A percentile compares a stretch with the other conserved stretches of the same genome.
Conservation (phyloP, 164 flowering plant genomes). For the Akebia trifoliata region DNA sequence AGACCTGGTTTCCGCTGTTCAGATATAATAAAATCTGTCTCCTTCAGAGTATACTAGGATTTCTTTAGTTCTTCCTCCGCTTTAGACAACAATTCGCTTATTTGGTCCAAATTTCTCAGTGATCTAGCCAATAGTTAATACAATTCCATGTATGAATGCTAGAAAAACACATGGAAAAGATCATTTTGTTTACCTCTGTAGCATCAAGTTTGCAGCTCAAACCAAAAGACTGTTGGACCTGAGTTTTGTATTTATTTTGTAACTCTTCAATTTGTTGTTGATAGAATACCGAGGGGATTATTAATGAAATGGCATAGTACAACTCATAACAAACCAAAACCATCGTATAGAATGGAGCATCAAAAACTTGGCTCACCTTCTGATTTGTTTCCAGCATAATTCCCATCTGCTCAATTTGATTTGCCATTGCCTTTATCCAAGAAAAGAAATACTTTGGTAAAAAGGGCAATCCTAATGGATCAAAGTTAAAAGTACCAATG, state of each 20-base stretch:
- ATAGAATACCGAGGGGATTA: background rate
- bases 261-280: constrained; percentile 73
- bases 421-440: constrained; percentile 71
- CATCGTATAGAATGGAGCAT: background rate
- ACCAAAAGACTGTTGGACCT: constrained; percentile 50
- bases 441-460: no score
- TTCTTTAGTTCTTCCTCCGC: constrained; percentile 65
- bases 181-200: constrained; percentile 80
- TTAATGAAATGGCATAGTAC: background rate
- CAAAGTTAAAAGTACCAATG: no score
- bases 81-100: constrained; percentile 41
- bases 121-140: no score
- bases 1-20: constrained; percentile 81
- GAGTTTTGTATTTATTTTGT: constrained; percentile 55
- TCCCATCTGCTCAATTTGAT: constrained; percentile 91
- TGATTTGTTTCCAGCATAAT: constrained; percentile 56
- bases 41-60: constrained; percentile 64
- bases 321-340: background rate
- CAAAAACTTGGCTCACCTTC: constrained; percentile 47
- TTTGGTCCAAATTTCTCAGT: constrained; percentile 64
- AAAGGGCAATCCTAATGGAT: background rate
- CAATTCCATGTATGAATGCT: no score
- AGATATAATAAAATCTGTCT: constrained; percentile 74
- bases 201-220: constrained; percentile 57
- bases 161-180: no score